Evolutionary conservation across 495 filamentous ascomycete genomes (phyloP).

Genomic region (Neurospora terricola): DNA sequence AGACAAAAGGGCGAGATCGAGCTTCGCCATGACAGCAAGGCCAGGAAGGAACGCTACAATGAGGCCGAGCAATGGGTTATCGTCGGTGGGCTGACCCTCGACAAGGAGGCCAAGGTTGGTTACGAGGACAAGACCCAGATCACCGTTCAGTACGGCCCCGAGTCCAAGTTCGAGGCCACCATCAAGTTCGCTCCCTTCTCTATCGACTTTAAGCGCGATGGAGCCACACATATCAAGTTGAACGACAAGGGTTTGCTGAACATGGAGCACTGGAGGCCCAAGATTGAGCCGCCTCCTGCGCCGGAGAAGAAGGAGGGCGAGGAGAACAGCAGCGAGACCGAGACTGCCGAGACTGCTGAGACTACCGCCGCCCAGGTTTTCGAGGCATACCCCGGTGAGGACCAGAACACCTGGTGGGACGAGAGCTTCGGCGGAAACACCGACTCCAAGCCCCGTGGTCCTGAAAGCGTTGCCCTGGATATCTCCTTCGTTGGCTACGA

Average conservation of each 20-base stretch:
- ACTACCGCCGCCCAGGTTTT: not conserved
- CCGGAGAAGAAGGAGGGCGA: constrained; percentile 45
- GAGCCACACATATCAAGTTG: constrained; percentile 71
- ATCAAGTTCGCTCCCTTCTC: constrained; percentile 75
- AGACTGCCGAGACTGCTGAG: constrained; percentile 2
- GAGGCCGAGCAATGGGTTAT: constrained; percentile 81
- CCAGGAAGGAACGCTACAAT: constrained; percentile 86
- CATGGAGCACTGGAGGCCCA: constrained; percentile 89
- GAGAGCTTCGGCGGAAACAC: constrained; percentile 91
- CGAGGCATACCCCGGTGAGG: constrained; percentile 27
- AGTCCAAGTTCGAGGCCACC: constrained; percentile 63
- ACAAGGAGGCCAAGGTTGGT: constrained; percentile 53
- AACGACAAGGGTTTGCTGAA: constrained; percentile 84
- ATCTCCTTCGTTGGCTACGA: constrained; percentile 86
- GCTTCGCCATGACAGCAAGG: constrained; percentile 72
- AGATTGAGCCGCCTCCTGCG: constrained; percentile 55
- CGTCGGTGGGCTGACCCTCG: constrained; percentile 64
- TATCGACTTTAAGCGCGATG: constrained; percentile 76
- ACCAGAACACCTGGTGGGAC: constrained; percentile 95
- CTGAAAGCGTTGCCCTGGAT: constrained; percentile 84
- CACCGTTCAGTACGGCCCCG: constrained; percentile 71
- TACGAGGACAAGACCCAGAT: constrained; percentile 52
- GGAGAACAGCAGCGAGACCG: constrained; percentile 1
- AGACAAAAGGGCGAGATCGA: constrained; percentile 82
- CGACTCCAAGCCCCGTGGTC: constrained; percentile 79